Evolutionary conservation across 352 stramenopile species (phyloP), one percentile per base, ranked within the genome.

Genomic region (Detonula confervacea): DNA sequence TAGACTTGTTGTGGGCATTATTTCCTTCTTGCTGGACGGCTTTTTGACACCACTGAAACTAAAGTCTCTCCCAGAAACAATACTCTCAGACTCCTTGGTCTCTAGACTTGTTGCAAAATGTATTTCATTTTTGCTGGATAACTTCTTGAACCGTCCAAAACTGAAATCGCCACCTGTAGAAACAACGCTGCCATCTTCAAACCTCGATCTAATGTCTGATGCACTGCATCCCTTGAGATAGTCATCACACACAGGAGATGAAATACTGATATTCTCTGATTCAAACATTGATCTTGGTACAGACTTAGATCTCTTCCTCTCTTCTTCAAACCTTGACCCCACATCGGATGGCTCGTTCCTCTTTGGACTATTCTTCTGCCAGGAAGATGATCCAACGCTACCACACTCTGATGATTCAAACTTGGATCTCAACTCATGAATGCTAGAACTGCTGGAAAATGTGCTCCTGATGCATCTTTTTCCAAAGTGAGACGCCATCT

Each of bases 341-440:
- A 9, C 30, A 37, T 37, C 30, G 3, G 30, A 8, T 12, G 47
- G 8, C 29, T 29, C 47, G 6, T 5, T 55, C 11, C 11, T 22
- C 22, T 24, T 56, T 11, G 1, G 18, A 56, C 14, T 63, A 12
- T 7, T 63, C 67, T 70, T 5, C 30, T 66, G 25, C 80, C 79
- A 57, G 49, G 55, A 62, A 68, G 39, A 54, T 52, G 37, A 7
- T 51, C 12, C n/a, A 29, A 46, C 35, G 18, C 35, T 33, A 25
- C 30, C 35, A 65, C 35, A 67, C 12, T 22, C 29, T 24, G 42
- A 47, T 35, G 33, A 68, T n/a, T 68, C 57, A 25, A 71, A 77
- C 30, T 9, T 70, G 7, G 68, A 71, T 55, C 57, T 51, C 57
- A 77, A 61, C 20, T 71, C 57, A n/a, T 60, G 24, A 20, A 77